Base-by-base conservation (phyloP, 2,329 filamentous ascomycete genomes). In the Aspergillus tanneri region DNA sequence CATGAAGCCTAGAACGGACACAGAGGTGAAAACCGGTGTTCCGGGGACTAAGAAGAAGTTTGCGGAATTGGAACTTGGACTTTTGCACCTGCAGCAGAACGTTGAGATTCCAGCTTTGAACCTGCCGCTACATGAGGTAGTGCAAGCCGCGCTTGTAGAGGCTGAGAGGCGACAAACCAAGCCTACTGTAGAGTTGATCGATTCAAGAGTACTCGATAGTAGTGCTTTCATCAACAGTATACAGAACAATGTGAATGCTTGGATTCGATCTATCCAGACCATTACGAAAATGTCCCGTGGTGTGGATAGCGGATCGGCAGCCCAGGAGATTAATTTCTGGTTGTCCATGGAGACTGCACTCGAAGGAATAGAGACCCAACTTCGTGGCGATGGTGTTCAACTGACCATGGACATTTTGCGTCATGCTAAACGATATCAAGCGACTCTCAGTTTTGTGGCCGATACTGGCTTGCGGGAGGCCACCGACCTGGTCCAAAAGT, bases 271-370 rank as follows among this genome's bases (percentile, higher is more conserved):
- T 9, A 99, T 99, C 56, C 92, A 96, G 68, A 86, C 87, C 39
- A 95, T 96, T 59, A 99, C 93, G 30, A 95, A 95, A 72, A 87
- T 96, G 77, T 89, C 90, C 32, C 85, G 90, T 63, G 93, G 99
- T 61, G 84, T 89, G 1, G 66, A 85, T 68, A 78, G 81, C 56
- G 79, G 84, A 24, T 95, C 90, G 18, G 93, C 93, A 24, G 92
- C 89, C 47, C 93, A 97, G 69, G 93, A 99, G 70, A 96, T 99
- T 70, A 96, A 96, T 70, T 99, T 99, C 66, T 99, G 93, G 93
- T 72, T 99, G 42, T 95, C 90, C 2, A 96, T 99, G 88, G 95
- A 99, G 70, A 87, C 86, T 12, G 89, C 91, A 4, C 73, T 99
- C 55, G 91, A 96, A 67, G 87, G 87, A 22, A 96, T 99, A 50